Evolutionary conservation across 768 basidiomycete species (phyloP).

Genomic region (Tulasnella calospora): DNA sequence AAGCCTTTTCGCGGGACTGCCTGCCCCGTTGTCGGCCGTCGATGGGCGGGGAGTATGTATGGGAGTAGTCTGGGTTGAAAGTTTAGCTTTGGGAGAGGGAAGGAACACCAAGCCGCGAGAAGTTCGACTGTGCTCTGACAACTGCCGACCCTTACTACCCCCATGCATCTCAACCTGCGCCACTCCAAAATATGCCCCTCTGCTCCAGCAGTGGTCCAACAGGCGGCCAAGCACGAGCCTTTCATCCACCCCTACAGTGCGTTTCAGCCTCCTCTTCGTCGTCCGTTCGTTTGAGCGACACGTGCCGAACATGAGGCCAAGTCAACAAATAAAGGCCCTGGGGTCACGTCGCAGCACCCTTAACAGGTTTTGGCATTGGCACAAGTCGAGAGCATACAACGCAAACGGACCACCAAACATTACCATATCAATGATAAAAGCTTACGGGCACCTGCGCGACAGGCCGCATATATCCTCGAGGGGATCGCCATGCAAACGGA

Average conservation of each 20-base stretch:
- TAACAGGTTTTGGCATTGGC: no score
- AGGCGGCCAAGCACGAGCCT: neutral
- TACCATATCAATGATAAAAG: no score
- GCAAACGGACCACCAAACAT: no score
- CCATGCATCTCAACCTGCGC: neutral
- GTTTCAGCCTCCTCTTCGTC: neutral
- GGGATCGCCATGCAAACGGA: no score
- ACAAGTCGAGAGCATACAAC: no score
- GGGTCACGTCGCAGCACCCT: neutral
- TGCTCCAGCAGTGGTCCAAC: neutral
- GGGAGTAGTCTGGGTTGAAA: neutral
- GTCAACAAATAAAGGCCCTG: neutral
- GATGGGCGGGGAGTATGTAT: neutral
- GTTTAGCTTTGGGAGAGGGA: neutral
- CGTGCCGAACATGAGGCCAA: neutral
- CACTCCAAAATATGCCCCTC: neutral
- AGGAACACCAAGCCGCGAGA: neutral
- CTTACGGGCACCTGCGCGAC: no score
- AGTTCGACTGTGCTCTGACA: neutral
- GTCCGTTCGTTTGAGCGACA: neutral
- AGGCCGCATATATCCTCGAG: no score
- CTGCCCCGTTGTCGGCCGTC: slow-evolving; percentile 1
- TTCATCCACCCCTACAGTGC: neutral
- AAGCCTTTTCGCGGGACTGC: neutral
- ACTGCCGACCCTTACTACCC: neutral